Conservation (phyloP, 495 filamentous ascomycete genomes). For the Penicillium dipodomyicola region DNA sequence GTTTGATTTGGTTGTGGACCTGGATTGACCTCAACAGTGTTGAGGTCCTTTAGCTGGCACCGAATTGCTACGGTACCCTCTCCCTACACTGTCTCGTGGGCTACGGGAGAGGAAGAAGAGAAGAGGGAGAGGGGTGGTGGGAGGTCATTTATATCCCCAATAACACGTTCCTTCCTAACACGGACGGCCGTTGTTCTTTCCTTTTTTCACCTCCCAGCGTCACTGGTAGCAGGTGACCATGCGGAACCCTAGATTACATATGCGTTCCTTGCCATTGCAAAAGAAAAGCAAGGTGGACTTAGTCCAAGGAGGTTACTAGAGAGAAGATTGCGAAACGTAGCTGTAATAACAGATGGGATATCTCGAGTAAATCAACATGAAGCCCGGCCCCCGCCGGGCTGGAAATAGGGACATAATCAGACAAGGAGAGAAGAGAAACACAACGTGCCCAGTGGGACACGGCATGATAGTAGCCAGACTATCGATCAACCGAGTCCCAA, state of each 20-base stretch:
- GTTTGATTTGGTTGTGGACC: not conserved
- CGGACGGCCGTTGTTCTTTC: not conserved
- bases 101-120: not conserved
- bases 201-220: not conserved
- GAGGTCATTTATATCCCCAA: not conserved
- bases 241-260: not conserved
- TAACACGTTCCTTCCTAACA: not conserved
- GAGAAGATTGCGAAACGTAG: not conserved
- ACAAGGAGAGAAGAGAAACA: constrained; percentile 13
- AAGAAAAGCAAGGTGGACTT: too few relatives aligned
- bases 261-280: too few relatives aligned
- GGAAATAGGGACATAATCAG: constrained; percentile 6
- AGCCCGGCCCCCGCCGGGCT: constrained; percentile 3
- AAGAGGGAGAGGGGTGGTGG: not conserved
- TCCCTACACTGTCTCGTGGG: not conserved
- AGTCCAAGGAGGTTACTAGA: not conserved
- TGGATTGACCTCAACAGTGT: not conserved
- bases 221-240: not conserved
- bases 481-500: not conserved
- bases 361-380: constrained; percentile 27
- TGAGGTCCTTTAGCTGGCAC: not conserved
- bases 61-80: not conserved
- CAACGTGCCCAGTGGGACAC: constrained; percentile 1
- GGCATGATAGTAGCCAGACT: constrained; percentile 11
- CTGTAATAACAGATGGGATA: constrained; percentile 31